Evolutionary conservation across 441 rosid species (phyloP), one percentile per base, ranked within the genome.

Genomic region (Melastoma candidum): DNA sequence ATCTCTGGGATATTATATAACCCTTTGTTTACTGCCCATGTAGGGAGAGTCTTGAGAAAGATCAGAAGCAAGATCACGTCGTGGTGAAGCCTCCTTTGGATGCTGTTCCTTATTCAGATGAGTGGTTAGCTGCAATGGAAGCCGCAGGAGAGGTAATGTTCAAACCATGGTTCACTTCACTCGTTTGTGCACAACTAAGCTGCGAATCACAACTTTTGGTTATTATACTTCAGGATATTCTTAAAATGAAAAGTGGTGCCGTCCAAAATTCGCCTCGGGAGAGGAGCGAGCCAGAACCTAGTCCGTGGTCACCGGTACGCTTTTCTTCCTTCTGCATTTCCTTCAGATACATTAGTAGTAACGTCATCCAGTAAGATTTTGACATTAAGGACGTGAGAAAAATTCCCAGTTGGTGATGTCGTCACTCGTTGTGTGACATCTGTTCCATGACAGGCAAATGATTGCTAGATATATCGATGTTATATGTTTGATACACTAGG

Each of bases 241-340:
- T 88, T 56, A 73, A 82, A 39, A 77, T 56, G 78, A 85, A 92
- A 76, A 63, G 87, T 27, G 98, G 97, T 50, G 89, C 87, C 1
- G 95, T 88, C 44, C 95, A 82, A 70, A 73, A 92, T 67, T 92
- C 97, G 63, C 98, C 97, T 13, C 74, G 81, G n/a, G 90, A 88
- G 59, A 84, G 82, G 68, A 46, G 82, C 67, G 46, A 57, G 52
- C 84, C 81, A 51, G 95, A 81, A 63, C 95, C 84, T 39, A 65
- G 95, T 78, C 97, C 97, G 25, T 92, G 92, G 95, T 92, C 95
- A 56, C 97, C 95, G 81, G 97, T 92, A 75, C 59, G 67, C 11
- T 56, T 61, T 58, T 76, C 22, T 17, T 27, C 54, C 46, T 51
- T 61, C 59, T 67, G 7, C 36, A 29, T 29, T 29, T 29, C 36